These are phyloP conservation scores for Wallacemonas rigidus DNA, from an alignment of 208 protist species.

Conservation along the genomic window DNA sequence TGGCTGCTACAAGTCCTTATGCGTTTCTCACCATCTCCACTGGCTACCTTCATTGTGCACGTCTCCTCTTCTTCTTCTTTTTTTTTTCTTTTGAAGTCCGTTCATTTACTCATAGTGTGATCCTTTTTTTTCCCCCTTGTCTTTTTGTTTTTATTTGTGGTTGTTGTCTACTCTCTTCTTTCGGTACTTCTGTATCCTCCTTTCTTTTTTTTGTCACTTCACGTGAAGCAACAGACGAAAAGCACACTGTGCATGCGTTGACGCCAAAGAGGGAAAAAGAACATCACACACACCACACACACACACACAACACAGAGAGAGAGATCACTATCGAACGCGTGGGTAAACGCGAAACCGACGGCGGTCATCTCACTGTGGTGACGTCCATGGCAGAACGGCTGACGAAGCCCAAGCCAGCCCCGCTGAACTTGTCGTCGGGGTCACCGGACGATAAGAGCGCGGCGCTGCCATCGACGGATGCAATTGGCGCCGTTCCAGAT, in stretches of 20 bases:
- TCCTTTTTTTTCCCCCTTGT: background rate
- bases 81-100: constrained; percentile 11
- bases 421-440: background rate
- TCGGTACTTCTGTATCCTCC: background rate
- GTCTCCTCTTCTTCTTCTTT: constrained; percentile 10
- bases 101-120: constrained; percentile 1
- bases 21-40: no score
- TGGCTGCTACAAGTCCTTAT: no score
- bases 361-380: no score
- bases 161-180: constrained; percentile 16
- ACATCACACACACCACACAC: background rate
- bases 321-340: background rate
- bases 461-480: background rate
- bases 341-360: no score
- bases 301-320: background rate
- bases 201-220: constrained; percentile 7
- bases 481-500: no score
- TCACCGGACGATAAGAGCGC: background rate
- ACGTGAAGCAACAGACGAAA: background rate
- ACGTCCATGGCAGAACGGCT: background rate
- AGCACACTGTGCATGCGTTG: no score
- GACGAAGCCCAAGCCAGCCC: constrained; percentile 9
- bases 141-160: constrained; percentile 9
- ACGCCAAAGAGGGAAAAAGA: background rate
- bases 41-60: background rate